Evolutionary conservation across 1,284 basidiomycete genomes (phyloP), one percentile per base, ranked within the genome.

Genomic region (Pisolithus thermaeus): DNA sequence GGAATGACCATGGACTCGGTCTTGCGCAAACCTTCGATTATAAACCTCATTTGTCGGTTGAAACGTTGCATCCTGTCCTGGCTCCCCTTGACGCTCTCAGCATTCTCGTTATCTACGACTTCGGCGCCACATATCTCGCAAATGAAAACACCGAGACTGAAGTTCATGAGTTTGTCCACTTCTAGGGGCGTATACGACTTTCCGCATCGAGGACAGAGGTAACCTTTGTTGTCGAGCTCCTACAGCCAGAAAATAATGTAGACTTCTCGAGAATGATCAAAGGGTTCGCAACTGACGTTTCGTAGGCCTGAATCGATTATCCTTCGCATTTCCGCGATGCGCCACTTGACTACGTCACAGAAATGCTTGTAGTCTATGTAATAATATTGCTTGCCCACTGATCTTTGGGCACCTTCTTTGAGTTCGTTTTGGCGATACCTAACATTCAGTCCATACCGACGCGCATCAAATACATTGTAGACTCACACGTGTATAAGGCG

Each of bases 301-400:
- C 89, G 85, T 56, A 94, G 74, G 52, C 85, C 84, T 40, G 87
- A 84, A 66, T 99, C 95, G 58, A 99, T 94, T 52, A 83, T 82
- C 55, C 87, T 80, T 57, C 89, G 82, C 87, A 99, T 97, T 65
- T 91, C 89, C n/a, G 92, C 90, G 54, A 99, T 84, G 36, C 94
- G 80, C 91, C 96, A 99, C 70, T 98, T 97, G 65, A 96, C 90
- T 46, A 98, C 93, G 67, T 99, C 94, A 70, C 92, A 92, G 64
- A 97, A 96, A 63, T 88, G 83, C 60, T 92, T 87, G 69, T 94
- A 96, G 73, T 99, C 90, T 65, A 99, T 89, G 71, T 92, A 98
- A 75, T 93, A 99, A 74, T 98, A 99, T 61, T 90, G 87, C 61
- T 83, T 81, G 53, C 84, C 83, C 51, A 86, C 84, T 46, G 88